Base-by-base conservation (phyloP, 1,139 yeast species). In the Yamadazyma sp. region DNA sequence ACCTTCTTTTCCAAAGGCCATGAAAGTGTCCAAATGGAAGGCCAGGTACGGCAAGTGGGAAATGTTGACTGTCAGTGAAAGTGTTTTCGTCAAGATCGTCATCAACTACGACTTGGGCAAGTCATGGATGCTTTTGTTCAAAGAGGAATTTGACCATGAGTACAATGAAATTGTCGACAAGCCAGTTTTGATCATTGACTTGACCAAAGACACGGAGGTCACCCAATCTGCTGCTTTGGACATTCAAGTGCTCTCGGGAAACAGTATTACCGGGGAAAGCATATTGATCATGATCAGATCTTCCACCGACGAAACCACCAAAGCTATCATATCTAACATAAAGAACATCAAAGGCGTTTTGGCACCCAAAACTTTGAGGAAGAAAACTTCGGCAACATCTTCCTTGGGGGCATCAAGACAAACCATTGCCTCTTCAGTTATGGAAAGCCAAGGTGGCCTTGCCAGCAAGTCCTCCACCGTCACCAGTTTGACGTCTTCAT, bases 1-100 rank as follows among this genome's bases (percentile, higher is more conserved):
- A 4, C 63, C 66, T 17, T 48, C 69, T 2, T 37, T 62, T 4
- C 66, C 73, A 7, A 64, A 62, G 42, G 54, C 66, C 8, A 54
- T 71, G 56, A 69, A 66, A 42, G 63, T 71, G 5, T 70, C 76
- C 9, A 66, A 63, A 46, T 72, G 77, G 77, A 70, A 67, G 45
- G 56, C 59, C 17, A 62, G 62, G 38, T 64, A 61, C 37, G 77
- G 75, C 0, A 71, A 68, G 46, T 72, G 76, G 76, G 75, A 71
- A 50, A 62, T 70, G 71, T 43, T 71, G 28, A 70, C 76, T 0
- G 52, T 61, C 7, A 61, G 57, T 40, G 73, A 67, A 37, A 60
- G 51, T 16, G 45, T 71, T 1, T 72, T 69, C 40, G 44, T 67
- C 25, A 71, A 70, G 46, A 59, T 70, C 16, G 74, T 60, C 3